phyloP scores from a whole-genome alignment of 148 eudicot genomes.

The Cornus suecica region DNA sequence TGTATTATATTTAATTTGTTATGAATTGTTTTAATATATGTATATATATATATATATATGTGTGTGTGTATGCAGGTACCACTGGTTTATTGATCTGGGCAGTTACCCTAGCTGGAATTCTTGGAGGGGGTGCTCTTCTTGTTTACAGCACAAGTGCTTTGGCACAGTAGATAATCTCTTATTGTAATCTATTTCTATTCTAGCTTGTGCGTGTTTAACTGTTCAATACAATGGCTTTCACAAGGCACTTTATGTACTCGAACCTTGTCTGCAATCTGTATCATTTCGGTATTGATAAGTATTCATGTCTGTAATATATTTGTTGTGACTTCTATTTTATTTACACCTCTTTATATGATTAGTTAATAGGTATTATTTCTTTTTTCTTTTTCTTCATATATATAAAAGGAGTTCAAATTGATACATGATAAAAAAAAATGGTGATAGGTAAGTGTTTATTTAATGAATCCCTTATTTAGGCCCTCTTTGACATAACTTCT shows the following conservation, averaged over 20 bases:
- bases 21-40: not conserved
- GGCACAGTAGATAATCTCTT: constrained; percentile 33
- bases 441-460: too few relatives aligned
- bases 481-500: too few relatives aligned
- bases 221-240: not conserved
- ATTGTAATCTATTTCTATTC: not conserved
- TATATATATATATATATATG: not conserved
- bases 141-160: constrained; percentile 95
- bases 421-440: not conserved
- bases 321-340: not conserved
- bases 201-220: not conserved
- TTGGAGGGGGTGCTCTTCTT: constrained; percentile 92
- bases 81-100: constrained; percentile 93
- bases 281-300: not conserved
- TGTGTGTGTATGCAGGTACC: constrained; percentile 36
- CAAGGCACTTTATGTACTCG: not conserved
- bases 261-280: not conserved
- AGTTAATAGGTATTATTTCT: too few relatives aligned
- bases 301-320: not conserved
- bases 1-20: too few relatives aligned
- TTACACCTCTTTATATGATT: too few relatives aligned
- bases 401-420: not conserved
- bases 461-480: too few relatives aligned
- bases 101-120: constrained; percentile 65
- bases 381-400: not conserved